Percentiles rank a stretch among this genome's conserved stretches.
Evolutionary conservation across 208 protist species (phyloP).

Genomic region (Herpetomonas muscarum): DNA sequence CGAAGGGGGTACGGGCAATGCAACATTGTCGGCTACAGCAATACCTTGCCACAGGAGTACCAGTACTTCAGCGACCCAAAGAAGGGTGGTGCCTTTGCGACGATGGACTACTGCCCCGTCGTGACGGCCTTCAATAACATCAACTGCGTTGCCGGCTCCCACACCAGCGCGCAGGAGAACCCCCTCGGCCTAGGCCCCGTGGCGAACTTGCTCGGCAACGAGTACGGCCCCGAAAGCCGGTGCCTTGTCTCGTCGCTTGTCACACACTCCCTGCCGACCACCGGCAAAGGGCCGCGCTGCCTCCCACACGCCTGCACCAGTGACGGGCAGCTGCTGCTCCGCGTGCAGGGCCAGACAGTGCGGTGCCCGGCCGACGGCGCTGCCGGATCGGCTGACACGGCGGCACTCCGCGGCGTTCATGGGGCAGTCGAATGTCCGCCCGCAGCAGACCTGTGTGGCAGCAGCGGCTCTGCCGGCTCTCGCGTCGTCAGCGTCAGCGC

Average conservation of each 20-base stretch:
- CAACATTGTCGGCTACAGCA: slow-evolving; percentile 20
- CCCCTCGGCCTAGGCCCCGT: slow-evolving; percentile 2
- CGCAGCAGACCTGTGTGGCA: background rate
- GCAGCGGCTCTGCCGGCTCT: too few species aligned
- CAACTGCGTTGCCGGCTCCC: slow-evolving; percentile 23
- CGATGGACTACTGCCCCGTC: slow-evolving; percentile 61
- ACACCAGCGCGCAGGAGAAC: slow-evolving; percentile 17
- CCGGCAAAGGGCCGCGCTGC: slow-evolving; percentile 22
- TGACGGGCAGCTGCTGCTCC: slow-evolving; percentile 24
- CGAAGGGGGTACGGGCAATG: slow-evolving; percentile 26
- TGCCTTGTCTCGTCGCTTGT: slow-evolving; percentile 50
- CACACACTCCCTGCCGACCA: slow-evolving; percentile 18
- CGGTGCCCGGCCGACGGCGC: slow-evolving; percentile 30
- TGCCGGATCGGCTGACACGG: slow-evolving; percentile 28
- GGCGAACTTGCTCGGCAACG: slow-evolving; percentile 37
- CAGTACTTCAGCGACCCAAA: slow-evolving; percentile 38
- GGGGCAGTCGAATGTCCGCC: slow-evolving; percentile 4
- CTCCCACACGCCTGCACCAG: slow-evolving; percentile 38
- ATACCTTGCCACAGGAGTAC: slow-evolving; percentile 15
- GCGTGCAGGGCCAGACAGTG: slow-evolving; percentile 45
- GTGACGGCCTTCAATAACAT: slow-evolving; percentile 20
- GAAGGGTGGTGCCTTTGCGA: slow-evolving; percentile 20
- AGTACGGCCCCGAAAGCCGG: slow-evolving; percentile 19
- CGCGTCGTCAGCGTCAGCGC: background rate
- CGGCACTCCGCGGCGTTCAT: slow-evolving; percentile 31